These are phyloP conservation scores for Scheffersomyces cryptocercus DNA, from an alignment of 1,139 yeast species.

Conservation along the genomic window DNA sequence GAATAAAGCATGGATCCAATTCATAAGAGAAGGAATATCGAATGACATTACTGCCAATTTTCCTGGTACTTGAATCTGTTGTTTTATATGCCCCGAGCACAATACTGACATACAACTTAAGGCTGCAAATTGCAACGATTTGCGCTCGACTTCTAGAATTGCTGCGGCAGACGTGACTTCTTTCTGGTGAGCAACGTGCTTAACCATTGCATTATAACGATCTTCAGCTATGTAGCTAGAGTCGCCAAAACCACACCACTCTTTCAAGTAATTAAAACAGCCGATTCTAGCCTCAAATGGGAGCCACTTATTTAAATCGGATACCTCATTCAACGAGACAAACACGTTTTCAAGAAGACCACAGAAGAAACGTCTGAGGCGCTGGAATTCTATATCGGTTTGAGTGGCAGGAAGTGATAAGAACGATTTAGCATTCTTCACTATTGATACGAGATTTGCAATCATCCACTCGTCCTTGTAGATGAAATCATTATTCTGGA, in stretches of 20 bases:
- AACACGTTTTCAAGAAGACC: slow-evolving; percentile 73
- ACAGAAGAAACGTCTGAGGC: slow-evolving; percentile 77
- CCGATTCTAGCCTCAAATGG: slow-evolving; percentile 87
- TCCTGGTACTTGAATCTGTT: slow-evolving; percentile 47
- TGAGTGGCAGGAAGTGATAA: slow-evolving; percentile 63
- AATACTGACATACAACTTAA: slow-evolving; percentile 83
- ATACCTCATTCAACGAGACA: slow-evolving; percentile 44
- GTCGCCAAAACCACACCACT: slow-evolving; percentile 93
- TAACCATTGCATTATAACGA: slow-evolving; percentile 65
- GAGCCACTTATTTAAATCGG: slow-evolving; percentile 55
- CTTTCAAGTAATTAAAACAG: slow-evolving; percentile 78
- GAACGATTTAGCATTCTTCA: slow-evolving; percentile 66
- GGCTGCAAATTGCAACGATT: slow-evolving; percentile 69
- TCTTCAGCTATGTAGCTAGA: slow-evolving; percentile 60
- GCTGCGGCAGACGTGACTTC: slow-evolving; percentile 64
- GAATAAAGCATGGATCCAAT: slow-evolving; percentile 78
- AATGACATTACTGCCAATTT: slow-evolving; percentile 57
- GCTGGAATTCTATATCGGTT: slow-evolving; percentile 69
- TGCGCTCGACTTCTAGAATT: slow-evolving; percentile 78
- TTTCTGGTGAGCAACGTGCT: slow-evolving; percentile 40
- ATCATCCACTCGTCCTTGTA: slow-evolving; percentile 72
- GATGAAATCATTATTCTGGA: slow-evolving; percentile 51
- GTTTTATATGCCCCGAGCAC: slow-evolving; percentile 65
- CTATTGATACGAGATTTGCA: slow-evolving; percentile 59
- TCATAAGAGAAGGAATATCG: slow-evolving; percentile 65